These are phyloP conservation scores for Tieghemiomyces parasiticus DNA, from an alignment of 192 early-diverging fungal genomes.

Conservation along the genomic window DNA sequence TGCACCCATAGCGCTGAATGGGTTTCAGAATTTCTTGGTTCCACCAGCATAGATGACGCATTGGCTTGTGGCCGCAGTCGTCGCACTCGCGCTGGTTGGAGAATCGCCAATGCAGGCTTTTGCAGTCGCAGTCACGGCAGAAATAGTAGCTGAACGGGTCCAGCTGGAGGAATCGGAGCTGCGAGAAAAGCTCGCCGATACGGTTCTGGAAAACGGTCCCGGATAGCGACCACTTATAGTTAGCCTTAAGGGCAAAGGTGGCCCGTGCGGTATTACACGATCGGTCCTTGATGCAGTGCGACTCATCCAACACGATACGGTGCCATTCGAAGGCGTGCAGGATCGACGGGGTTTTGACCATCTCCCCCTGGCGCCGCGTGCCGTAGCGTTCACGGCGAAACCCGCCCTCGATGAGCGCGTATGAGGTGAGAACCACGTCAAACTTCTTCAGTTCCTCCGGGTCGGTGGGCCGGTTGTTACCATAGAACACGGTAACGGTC, in stretches of 20 bases:
- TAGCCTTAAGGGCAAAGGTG: slow-evolving; percentile 51
- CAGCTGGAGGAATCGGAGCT: slow-evolving; percentile 74
- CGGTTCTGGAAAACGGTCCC: slow-evolving; percentile 91
- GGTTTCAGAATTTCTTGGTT: slow-evolving; percentile 83
- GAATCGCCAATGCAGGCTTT: slow-evolving; percentile 47
- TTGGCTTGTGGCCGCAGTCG: slow-evolving; percentile 41
- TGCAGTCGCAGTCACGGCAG: slow-evolving; percentile 63
- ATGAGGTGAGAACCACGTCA: slow-evolving; percentile 68
- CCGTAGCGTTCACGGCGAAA: slow-evolving; percentile 62
- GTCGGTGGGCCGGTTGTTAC: slow-evolving; percentile 41
- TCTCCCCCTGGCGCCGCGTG: slow-evolving; percentile 37
- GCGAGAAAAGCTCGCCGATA: slow-evolving; percentile 82
- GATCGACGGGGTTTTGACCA: slow-evolving; percentile 44
- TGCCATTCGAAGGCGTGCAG: slow-evolving; percentile 68
- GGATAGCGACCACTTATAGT: slow-evolving; percentile 67
- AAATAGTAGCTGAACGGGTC: slow-evolving; percentile 80
- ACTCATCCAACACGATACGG: slow-evolving; percentile 72
- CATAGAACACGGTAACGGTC: slow-evolving; percentile 58
- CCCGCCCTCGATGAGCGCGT: slow-evolving; percentile 56
- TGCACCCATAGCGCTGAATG: slow-evolving; percentile 61
- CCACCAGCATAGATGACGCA: slow-evolving; percentile 71
- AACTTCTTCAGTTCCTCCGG: slow-evolving; percentile 38
- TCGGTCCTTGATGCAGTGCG: slow-evolving; percentile 87
- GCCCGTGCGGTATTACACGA: slow-evolving; percentile 69
- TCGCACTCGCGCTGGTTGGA: slow-evolving; percentile 31